These are phyloP conservation scores for Leucocoprinus sp. DNA, from an alignment of 768 basidiomycete genomes.

Conservation along the genomic window DNA sequence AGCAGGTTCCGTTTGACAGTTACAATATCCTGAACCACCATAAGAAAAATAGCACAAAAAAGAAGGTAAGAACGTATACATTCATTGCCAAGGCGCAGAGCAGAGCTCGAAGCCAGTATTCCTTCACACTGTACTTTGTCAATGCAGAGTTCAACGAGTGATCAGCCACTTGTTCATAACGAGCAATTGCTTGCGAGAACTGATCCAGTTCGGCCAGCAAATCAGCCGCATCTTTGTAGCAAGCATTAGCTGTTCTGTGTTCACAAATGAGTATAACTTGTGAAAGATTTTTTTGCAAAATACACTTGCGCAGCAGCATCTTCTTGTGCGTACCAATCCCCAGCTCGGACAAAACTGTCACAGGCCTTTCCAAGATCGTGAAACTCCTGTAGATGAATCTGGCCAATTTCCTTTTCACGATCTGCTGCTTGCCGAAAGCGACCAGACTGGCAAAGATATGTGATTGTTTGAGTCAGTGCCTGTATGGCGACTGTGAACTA, in stretches of 20 bases:
- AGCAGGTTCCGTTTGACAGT: slow-evolving; percentile 73
- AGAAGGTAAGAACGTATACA: slow-evolving; percentile 37
- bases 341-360: slow-evolving; percentile 86
- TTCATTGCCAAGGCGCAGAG: slow-evolving; percentile 84
- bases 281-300: too few relatives aligned
- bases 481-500: slow-evolving; percentile 70
- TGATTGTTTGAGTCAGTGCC: slow-evolving; percentile 78
- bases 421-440: slow-evolving; percentile 97
- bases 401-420: slow-evolving; percentile 93
- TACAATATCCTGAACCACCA: slow-evolving; percentile 60
- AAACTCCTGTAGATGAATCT: slow-evolving; percentile 81
- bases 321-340: slow-evolving; percentile 97
- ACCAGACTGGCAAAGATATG: slow-evolving; percentile 72
- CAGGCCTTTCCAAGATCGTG: slow-evolving; percentile 79
- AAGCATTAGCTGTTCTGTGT: slow-evolving; percentile 84
- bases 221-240: slow-evolving; percentile 95
- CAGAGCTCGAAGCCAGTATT: slow-evolving; percentile 86
- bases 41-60: not conserved
- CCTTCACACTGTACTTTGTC: slow-evolving; percentile 98
- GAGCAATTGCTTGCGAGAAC: slow-evolving; percentile 75
- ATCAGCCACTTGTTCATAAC: slow-evolving; percentile 86
- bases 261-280: not conserved
- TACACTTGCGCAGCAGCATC: slow-evolving; percentile 85
- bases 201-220: slow-evolving; percentile 85
- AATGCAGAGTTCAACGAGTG: slow-evolving; percentile 72